Evolutionary conservation across 495 filamentous ascomycete species (phyloP), one percentile per base, ranked within the genome.

Genomic region (Zalerion maritima): DNA sequence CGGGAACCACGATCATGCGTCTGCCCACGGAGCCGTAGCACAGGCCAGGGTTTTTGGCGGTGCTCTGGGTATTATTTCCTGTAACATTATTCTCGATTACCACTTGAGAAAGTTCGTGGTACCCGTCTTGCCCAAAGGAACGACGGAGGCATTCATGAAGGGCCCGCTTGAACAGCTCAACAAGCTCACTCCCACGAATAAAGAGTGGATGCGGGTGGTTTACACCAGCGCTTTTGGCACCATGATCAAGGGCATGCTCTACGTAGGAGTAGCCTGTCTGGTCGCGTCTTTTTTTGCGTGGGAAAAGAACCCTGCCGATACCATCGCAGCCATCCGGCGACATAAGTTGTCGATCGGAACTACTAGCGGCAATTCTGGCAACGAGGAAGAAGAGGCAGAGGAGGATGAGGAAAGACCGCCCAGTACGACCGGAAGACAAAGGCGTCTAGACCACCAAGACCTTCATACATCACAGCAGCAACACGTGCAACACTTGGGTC

Each of bases 1-100:
- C 1, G 53, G 62, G 4, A 45, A 46, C 9, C 39, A 50, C 29
- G 67, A 73, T 28, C 39, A 54, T 34, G 70, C 70, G 0, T 58
- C 66, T 18, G 67, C 63, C 1, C 65, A 68, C 34, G 69, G 70
- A 0, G 55, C 60, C 4, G 43, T 73, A 1, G 64, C 64, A 9
- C 70, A 75, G 42, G 43, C 61, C 18, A 58, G 71, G 1, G 61
- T 74, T 5, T 55, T 75, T 14, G 71, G 71, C 8, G 71, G 71
- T 14, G 57, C 58, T 13, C 50, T 75, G 7, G 70, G 69, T 3
- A 51, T 75, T 8, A 52, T 57, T 3, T 28, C 54, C 24, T 62
- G 57, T 35, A 62, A 54, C 16, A 52, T 61, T 16, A 40, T 66
- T 3, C 54, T 62, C 38, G 61, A 58, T 35, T 32, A 37, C 35